Base-by-base conservation (phyloP, 108 stramenopile genomes). In the Skeletonema menzelii region DNA sequence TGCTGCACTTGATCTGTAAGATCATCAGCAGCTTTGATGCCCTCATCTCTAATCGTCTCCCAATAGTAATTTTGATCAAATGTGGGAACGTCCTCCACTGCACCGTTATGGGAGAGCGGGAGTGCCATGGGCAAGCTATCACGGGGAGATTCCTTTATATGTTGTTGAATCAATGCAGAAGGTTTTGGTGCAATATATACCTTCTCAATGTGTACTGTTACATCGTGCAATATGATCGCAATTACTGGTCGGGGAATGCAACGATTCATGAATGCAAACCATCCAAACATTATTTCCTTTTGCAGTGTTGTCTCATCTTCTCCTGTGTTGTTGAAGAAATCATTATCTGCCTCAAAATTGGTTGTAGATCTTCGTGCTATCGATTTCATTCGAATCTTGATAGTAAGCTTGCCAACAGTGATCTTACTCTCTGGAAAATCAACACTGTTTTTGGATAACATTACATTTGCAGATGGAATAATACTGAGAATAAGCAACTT, bases 121-220 rank as follows among this genome's bases (percentile, higher is more conserved):
- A 53, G 19, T 22, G 22, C 49, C 49, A 24, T 10, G 22, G 49
- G 49, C 22, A 53, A 53, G 19, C 65, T 58, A 27, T 56, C 31
- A 49, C 63, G 53, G 15, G 77, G 65, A 35, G 70, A 72, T 47
- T 70, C 65, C 6, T 67, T 27, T 4, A 26, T 17, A 35, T n/a
- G 22, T 28, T 19, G 31, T 31, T 30, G 2, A 34, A 61, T 55
- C 42, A 63, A 72, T 37, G 34, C 30, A 13, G 76, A 56, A 44
- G 81, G 63, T 1, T 59, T 65, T 31, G 81, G 81, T 22, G 76
- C 81, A 62, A 82, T 26, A 37, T 77, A 82, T n/a, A 65, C 32
- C 65, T 77, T 77, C 53, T 82, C 81, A 5, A 77, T 64, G 5
- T 55, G 28, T 24, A 82, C 35, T 1, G 56, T 70, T 13, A 73